Percentiles rank a stretch among this genome's conserved stretches.
phyloP scores from a whole-genome alignment of 2,329 filamentous ascomycete species.

The Curvularia lunata region DNA sequence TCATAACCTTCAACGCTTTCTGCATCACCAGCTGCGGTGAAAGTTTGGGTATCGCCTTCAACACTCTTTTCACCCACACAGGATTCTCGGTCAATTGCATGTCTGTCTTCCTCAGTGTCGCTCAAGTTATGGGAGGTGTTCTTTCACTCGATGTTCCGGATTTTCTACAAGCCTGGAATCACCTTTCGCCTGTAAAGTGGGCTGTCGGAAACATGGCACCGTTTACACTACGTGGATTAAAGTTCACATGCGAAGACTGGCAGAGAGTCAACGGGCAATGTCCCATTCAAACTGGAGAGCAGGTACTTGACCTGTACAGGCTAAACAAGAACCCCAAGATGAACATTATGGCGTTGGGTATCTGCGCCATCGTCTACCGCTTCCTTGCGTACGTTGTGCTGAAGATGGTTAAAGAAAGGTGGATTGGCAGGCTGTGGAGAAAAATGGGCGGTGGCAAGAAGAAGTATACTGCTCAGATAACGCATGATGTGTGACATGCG shows the following conservation, averaged over 20 bases:
- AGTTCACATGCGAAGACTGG: constrained; percentile 67
- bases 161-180: constrained; percentile 63
- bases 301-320: constrained; percentile 72
- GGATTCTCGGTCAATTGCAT: constrained; percentile 79
- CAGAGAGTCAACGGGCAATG: constrained; percentile 69
- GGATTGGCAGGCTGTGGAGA: constrained; percentile 49
- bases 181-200: constrained; percentile 75
- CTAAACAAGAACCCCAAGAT: constrained; percentile 66
- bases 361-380: constrained; percentile 69
- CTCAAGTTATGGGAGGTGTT: constrained; percentile 66
- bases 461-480: constrained; percentile 3
- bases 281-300: constrained; percentile 68
- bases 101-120: constrained; percentile 71
- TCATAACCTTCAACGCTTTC: constrained; percentile 72
- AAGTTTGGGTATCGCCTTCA: constrained; percentile 79
- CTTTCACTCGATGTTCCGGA: constrained; percentile 12
- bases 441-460: constrained; percentile 29
- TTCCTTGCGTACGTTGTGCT: constrained; percentile 67
- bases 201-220: constrained; percentile 69
- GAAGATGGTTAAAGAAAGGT: constrained; percentile 61
- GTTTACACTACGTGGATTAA: constrained; percentile 66
- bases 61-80: constrained; percentile 75
- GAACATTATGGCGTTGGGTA: constrained; percentile 68
- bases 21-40: constrained; percentile 77
- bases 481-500: not conserved